Conservation (phyloP, 805 yeast genomes). For the Cyberlindnera euphorbiiphila region DNA sequence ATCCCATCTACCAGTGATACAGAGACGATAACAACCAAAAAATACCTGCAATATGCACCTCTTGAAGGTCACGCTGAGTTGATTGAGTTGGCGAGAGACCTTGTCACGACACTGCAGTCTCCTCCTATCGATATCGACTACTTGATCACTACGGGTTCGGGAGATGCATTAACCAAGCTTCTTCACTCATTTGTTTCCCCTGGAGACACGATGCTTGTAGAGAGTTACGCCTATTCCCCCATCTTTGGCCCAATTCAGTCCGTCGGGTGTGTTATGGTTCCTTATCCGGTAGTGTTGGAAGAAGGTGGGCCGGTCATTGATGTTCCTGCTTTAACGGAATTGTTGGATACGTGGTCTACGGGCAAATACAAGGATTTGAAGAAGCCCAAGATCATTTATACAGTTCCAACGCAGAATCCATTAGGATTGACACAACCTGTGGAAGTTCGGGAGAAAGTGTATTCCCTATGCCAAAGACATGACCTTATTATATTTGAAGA, state of each 20-base stretch:
- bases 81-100: constrained; percentile 50
- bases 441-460: constrained; percentile 45
- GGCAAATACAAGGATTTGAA: constrained; percentile 41
- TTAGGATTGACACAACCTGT: constrained; percentile 52
- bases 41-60: constrained; percentile 12
- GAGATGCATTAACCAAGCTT: constrained; percentile 50
- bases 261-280: constrained; percentile 34
- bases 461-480: constrained; percentile 47
- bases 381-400: constrained; percentile 53
- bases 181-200: constrained; percentile 44
- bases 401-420: constrained; percentile 68
- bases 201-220: constrained; percentile 55
- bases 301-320: constrained; percentile 34
- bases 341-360: constrained; percentile 42
- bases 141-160: constrained; percentile 46
- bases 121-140: constrained; percentile 34
- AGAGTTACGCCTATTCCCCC: constrained; percentile 66
- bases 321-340: constrained; percentile 42
- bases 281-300: constrained; percentile 37
- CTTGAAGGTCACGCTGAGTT: constrained; percentile 62
- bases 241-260: constrained; percentile 38
- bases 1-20: constrained; percentile 1
- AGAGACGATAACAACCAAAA: constrained; percentile 2
- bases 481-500: constrained; percentile 62
- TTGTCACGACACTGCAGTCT: constrained; percentile 34